Percentiles rank a stretch among this genome's conserved stretches.
Evolutionary conservation across 2,329 filamentous ascomycete species (phyloP).

Genomic region (Aspergillus tamarii): DNA sequence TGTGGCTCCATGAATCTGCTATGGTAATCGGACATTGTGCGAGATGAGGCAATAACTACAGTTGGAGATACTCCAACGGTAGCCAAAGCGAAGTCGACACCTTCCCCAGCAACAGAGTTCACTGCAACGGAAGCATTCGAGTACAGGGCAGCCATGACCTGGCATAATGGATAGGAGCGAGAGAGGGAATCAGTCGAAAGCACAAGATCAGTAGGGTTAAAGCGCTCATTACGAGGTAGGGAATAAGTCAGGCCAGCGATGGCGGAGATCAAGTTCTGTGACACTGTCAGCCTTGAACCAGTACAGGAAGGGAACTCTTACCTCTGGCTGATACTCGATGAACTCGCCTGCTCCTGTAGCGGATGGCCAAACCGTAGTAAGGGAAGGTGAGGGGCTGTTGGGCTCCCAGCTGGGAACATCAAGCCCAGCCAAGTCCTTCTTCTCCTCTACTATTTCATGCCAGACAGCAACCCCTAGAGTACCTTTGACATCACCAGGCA

Average conservation of each 20-base stretch:
- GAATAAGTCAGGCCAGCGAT: constrained; percentile 76
- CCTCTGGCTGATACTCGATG: constrained; percentile 75
- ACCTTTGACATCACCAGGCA: constrained; percentile 74
- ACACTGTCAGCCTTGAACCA: constrained; percentile 3
- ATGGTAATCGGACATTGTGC: constrained; percentile 71
- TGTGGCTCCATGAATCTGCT: constrained; percentile 62
- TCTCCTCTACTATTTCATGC: constrained; percentile 83
- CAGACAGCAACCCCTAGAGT: constrained; percentile 84
- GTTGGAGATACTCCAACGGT: constrained; percentile 78
- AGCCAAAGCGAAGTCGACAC: constrained; percentile 71
- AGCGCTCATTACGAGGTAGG: constrained; percentile 73
- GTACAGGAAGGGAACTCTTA: constrained; percentile 33
- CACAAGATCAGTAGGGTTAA: constrained; percentile 77
- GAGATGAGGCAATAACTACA: constrained; percentile 76
- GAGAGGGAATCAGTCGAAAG: constrained; percentile 81
- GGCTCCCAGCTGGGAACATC: constrained; percentile 68
- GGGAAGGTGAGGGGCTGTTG: constrained; percentile 50
- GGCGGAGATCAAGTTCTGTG: constrained; percentile 80
- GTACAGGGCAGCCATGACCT: constrained; percentile 81
- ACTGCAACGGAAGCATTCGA: constrained; percentile 83
- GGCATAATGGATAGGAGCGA: constrained; percentile 74
- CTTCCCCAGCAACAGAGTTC: constrained; percentile 80
- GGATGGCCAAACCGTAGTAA: constrained; percentile 47
- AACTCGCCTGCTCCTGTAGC: constrained; percentile 63
- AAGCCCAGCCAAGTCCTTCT: constrained; percentile 58